Percentiles rank a stretch among this genome's conserved stretches.
These are phyloP conservation scores for Sporothrix humicola DNA, from an alignment of 2,329 filamentous ascomycete genomes.

Conservation along the genomic window DNA sequence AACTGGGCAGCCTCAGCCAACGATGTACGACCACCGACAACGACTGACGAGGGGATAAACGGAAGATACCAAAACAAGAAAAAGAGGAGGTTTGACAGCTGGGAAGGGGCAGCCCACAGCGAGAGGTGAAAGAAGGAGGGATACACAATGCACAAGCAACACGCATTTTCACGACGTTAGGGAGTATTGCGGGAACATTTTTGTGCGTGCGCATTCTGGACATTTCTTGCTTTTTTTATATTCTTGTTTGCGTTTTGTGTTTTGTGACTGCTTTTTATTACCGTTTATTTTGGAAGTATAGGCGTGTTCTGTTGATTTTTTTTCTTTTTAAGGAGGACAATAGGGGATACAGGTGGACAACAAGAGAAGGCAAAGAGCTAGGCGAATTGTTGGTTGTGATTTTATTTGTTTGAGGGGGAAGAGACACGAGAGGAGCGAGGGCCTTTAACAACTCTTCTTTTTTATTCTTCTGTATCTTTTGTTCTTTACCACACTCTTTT, in stretches of 20 bases:
- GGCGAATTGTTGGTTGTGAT: slow-evolving; percentile 23
- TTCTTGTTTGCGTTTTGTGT: slow-evolving; percentile 5
- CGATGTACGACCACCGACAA: slow-evolving; percentile 21
- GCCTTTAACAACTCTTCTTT: background rate
- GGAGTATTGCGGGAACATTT: slow-evolving; percentile 17
- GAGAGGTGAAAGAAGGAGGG: background rate
- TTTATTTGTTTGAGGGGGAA: background rate
- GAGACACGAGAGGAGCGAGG: background rate
- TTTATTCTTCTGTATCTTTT: slow-evolving; percentile 23
- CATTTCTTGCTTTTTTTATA: slow-evolving; percentile 12
- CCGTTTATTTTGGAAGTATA: slow-evolving; percentile 10
- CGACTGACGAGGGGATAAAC: background rate
- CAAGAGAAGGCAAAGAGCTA: background rate
- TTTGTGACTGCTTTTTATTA: background rate
- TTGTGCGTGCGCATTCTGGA: slow-evolving; percentile 21
- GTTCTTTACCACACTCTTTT: slow-evolving; percentile 9
- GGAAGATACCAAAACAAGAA: background rate
- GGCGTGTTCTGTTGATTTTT: slow-evolving; percentile 25
- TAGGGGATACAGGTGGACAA: background rate
- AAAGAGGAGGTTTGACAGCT: background rate
- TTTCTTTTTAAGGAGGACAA: background rate
- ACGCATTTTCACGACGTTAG: slow-evolving; percentile 4
- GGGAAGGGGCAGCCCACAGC: slow-evolving; percentile 8
- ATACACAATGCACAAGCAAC: slow-evolving; percentile 4
- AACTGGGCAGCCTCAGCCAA: background rate